Conservation (phyloP, 2,329 filamentous ascomycete genomes). For the Capronia americana region DNA sequence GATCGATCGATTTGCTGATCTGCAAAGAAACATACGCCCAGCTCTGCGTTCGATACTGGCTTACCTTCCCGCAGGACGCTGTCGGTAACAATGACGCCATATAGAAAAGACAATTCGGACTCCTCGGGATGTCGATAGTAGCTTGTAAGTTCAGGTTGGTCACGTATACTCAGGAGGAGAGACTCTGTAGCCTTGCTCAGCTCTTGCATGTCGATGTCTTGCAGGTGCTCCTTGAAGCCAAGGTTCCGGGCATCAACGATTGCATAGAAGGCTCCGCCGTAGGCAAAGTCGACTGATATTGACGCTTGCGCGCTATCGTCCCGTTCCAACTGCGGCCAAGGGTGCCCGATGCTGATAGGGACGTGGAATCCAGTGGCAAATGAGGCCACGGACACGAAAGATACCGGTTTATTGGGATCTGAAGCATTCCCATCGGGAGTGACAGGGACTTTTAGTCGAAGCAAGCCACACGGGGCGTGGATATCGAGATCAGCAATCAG, state of each 20-base stretch:
- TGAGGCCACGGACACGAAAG: constrained; percentile 52
- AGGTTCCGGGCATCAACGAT: constrained; percentile 48
- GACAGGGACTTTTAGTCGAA: constrained; percentile 51
- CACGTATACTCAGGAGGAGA: constrained; percentile 45
- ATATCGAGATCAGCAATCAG: constrained; percentile 46
- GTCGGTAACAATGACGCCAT: constrained; percentile 52
- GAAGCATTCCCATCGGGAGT: constrained; percentile 41
- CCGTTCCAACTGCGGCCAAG: constrained; percentile 49
- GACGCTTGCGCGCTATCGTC: not conserved
- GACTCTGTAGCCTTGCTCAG: constrained; percentile 45
- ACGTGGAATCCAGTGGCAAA: constrained; percentile 48
- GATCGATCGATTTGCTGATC: constrained; percentile 57
- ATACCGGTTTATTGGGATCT: constrained; percentile 49
- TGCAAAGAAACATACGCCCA: constrained; percentile 54
- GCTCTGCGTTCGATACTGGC: constrained; percentile 45
- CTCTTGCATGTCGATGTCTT: constrained; percentile 42
- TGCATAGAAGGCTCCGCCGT: constrained; percentile 55
- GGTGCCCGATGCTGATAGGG: constrained; percentile 41
- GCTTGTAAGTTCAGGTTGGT: constrained; percentile 30
- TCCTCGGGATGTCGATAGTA: constrained; percentile 45
- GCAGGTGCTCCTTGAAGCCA: constrained; percentile 45
- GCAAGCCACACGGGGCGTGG: constrained; percentile 55
- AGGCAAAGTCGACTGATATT: constrained; percentile 43
- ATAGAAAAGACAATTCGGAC: constrained; percentile 47
- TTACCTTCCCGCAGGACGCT: constrained; percentile 10